These are phyloP conservation scores for Theileria orientalis DNA, from an alignment of 169 alveolate species.

Conservation along the genomic window DNA sequence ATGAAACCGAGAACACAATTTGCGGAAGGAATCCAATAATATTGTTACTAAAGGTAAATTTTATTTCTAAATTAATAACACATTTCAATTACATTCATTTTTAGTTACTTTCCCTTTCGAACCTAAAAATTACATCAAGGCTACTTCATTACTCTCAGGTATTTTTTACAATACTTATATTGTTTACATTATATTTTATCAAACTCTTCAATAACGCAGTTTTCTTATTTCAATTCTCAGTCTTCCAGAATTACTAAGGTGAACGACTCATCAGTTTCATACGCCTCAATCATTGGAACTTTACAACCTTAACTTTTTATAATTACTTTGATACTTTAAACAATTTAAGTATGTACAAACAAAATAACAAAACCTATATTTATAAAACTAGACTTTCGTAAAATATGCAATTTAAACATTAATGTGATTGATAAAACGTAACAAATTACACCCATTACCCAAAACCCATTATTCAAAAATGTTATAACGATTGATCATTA, in stretches of 20 bases:
- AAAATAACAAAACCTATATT: slow-evolving; percentile 12
- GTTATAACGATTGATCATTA: no score
- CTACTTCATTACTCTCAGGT: slow-evolving; percentile 76
- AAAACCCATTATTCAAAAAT: no score
- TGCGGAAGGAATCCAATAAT: slow-evolving; percentile 94
- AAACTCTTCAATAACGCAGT: no score
- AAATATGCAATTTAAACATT: no score
- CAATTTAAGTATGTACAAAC: not conserved
- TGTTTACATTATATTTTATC: no score
- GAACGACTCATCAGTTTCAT: slow-evolving; percentile 86
- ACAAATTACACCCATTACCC: no score
- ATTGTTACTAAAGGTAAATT: slow-evolving; percentile 76
- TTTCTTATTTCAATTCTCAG: no score
- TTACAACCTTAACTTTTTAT: not conserved
- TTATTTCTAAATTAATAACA: not conserved
- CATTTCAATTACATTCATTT: no score
- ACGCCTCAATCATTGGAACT: slow-evolving; percentile 81
- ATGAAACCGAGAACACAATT: slow-evolving; percentile 89
- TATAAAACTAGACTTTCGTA: no score
- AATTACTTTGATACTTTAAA: not conserved
- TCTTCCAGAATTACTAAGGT: slow-evolving; percentile 70
- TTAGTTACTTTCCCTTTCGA: slow-evolving; percentile 9
- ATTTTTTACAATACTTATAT: not conserved
- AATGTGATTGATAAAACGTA: no score
- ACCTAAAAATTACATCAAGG: slow-evolving; percentile 47